These are phyloP conservation scores for Blastomyces percursus DNA, from an alignment of 2,329 filamentous ascomycete genomes.

Conservation along the genomic window DNA sequence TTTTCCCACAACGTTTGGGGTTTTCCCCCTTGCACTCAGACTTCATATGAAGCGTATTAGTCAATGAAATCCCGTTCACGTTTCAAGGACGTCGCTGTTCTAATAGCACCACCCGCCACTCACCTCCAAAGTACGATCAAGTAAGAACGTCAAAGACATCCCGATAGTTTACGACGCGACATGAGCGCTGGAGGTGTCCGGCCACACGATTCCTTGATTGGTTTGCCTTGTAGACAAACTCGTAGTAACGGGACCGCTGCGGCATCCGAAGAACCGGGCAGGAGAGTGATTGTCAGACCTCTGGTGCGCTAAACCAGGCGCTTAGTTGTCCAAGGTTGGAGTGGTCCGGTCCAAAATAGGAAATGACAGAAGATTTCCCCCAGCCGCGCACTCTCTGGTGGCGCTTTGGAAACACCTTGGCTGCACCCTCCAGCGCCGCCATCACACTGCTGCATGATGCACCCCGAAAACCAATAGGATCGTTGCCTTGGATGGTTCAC, in stretches of 20 bases:
- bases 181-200: not conserved
- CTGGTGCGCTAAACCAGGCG: not conserved
- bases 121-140: too few species aligned
- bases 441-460: not conserved
- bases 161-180: not conserved
- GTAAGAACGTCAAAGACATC: not conserved
- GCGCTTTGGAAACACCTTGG: not conserved
- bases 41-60: not conserved
- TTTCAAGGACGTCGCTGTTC: not conserved
- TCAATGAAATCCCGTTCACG: not conserved
- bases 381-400: not conserved
- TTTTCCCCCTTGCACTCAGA: not conserved
- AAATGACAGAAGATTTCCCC: not conserved
- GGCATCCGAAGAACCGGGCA: not conserved
- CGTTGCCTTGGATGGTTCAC: not conserved
- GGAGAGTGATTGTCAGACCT: not conserved
- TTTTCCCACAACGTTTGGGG: not conserved
- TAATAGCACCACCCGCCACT: too few species aligned
- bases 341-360: not conserved
- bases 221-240: not conserved
- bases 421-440: not conserved
- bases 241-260: not conserved
- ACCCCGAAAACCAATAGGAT: not conserved
- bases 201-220: too few species aligned
- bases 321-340: not conserved